Conservation (phyloP, 805 yeast genomes). For the Zygotorulaspora florentina region DNA sequence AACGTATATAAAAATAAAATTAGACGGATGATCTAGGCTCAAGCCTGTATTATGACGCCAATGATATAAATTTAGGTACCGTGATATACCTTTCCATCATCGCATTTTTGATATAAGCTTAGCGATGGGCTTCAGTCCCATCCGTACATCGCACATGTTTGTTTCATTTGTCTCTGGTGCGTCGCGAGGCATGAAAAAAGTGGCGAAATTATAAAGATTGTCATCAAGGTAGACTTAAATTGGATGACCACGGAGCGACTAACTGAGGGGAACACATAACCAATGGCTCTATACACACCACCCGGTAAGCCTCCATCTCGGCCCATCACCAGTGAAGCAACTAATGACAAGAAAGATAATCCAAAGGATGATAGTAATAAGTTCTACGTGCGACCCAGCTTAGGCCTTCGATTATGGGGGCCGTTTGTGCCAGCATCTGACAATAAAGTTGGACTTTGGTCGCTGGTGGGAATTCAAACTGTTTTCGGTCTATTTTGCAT, state of each 20-base stretch:
- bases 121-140: not conserved
- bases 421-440: constrained; percentile 74
- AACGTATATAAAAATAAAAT: no score
- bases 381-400: constrained; percentile 46
- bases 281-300: constrained; percentile 34
- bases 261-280: not conserved
- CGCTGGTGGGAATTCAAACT: constrained; percentile 51
- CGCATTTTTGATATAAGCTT: no score
- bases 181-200: not conserved
- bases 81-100: no score
- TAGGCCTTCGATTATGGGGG: constrained; percentile 62
- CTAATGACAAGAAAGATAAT: constrained; percentile 16
- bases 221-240: not conserved
- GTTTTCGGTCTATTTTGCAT: constrained; percentile 41
- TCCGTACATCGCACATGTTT: not conserved
- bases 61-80: no score
- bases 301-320: constrained; percentile 25
- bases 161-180: not conserved
- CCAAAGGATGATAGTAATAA: constrained; percentile 16
- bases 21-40: no score
- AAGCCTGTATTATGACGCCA: no score
- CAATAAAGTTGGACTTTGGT: constrained; percentile 49
- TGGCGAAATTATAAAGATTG: not conserved
- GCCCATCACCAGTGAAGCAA: constrained; percentile 5
- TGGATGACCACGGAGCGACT: not conserved